Base-by-base conservation (phyloP, 2,329 filamentous ascomycete species). In the Phoma sp. region DNA sequence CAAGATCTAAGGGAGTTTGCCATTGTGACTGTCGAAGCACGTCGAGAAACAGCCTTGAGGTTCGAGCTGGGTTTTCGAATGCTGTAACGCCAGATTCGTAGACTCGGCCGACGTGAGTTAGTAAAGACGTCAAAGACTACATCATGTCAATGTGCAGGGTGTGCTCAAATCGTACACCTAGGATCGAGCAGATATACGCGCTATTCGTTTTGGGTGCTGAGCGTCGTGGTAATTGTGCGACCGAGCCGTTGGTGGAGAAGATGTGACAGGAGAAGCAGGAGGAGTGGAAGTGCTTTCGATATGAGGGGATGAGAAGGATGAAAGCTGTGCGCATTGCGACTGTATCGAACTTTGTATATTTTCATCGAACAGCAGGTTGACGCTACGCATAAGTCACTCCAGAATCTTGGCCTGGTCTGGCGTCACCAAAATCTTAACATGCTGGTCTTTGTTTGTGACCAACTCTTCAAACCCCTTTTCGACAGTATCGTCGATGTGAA, bases 361-460 rank as follows among this genome's bases (percentile, higher is more conserved):
- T 10, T 31, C 2, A 29, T 10, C 2, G 9, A 10, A 29, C 7
- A 8, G 12, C 15, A 31, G 10, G 4, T 31, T 31, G 29, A 13
- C 10, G 4, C 10, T 13, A 31, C 3, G 12, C 29, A 31, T 13
- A 12, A 31, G 12, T 31, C 4, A 3, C 29, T 15, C 15, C 4
- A 31, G 29, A 31, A 31, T 37, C 19, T 54, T 57, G 6, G 57
- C 35, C 33, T 54, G 61, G 38, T 70, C 61, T 0, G 71, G 64
- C 5, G 72, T 73, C 13, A 74, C 73, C 44, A 76, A 41, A 33
- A 75, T 75, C 59, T 75, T 76, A 29, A 76, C 66, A 44, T 75
- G 72, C 6, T 72, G 44, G 45, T 75, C 68, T 45, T 70, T 74
- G 45, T 73, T 66, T 22, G 47, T 61, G 12, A 72, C 50, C 4